Percentiles rank a stretch among this genome's conserved stretches.
Conservation (phyloP, 495 filamentous ascomycete species). For the Sabuloglossum arenarium region DNA sequence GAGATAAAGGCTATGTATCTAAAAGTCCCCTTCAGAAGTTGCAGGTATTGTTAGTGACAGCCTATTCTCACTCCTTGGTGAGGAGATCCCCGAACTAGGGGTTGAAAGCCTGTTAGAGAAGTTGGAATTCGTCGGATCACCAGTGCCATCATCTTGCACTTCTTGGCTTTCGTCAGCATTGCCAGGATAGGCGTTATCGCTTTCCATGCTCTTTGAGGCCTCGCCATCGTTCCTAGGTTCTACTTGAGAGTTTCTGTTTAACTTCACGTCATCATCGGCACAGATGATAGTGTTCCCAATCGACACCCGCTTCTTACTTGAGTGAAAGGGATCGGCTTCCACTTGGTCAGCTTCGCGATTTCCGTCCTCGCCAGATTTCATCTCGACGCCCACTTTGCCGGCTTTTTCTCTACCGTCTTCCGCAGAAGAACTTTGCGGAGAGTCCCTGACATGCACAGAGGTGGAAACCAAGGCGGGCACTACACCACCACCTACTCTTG, state of each 20-base stretch:
- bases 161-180: neutral
- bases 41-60: constrained; percentile 10
- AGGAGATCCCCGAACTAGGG: constrained; percentile 1
- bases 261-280: neutral
- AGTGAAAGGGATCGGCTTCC: constrained; percentile 2
- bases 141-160: neutral
- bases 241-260: neutral
- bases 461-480: constrained; percentile 35
- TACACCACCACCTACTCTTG: constrained; percentile 71
- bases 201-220: neutral
- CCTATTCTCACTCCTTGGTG: constrained; percentile 5
- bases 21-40: constrained; percentile 8
- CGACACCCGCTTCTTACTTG: constrained; percentile 3
- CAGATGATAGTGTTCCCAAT: constrained; percentile 6
- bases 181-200: neutral
- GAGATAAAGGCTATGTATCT: neutral
- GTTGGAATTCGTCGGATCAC: neutral
- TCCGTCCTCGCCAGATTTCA: constrained; percentile 8
- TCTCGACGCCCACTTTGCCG: neutral
- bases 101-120: constrained; percentile 9
- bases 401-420: constrained; percentile 1
- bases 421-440: constrained; percentile 12
- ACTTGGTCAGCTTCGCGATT: neutral
- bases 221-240: neutral
- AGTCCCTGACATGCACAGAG: constrained; percentile 6